A percentile compares a stretch with the other conserved stretches of the same genome.
Evolutionary conservation across 1,139 yeast genomes (phyloP).

Genomic region (Nakaseomyces nivariensis): DNA sequence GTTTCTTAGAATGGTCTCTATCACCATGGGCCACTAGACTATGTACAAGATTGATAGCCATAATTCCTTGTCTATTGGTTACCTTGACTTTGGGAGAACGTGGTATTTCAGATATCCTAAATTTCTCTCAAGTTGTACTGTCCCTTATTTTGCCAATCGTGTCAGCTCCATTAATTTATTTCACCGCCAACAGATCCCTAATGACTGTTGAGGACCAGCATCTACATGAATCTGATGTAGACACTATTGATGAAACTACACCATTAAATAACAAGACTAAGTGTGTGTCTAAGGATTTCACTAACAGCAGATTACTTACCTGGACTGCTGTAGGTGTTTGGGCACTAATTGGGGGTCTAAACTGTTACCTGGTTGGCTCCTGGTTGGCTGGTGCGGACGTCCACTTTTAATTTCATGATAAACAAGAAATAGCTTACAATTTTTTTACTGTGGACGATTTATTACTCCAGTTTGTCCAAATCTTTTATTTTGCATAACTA

Average conservation of each 20-base stretch:
- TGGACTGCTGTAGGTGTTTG: slow-evolving; percentile 53
- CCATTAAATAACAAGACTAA: slow-evolving; percentile 14
- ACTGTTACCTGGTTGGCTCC: slow-evolving; percentile 59
- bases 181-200: slow-evolving; percentile 61
- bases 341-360: slow-evolving; percentile 60
- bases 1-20: slow-evolving; percentile 76
- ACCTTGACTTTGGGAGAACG: slow-evolving; percentile 71
- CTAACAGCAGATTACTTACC: slow-evolving; percentile 53
- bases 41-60: slow-evolving; percentile 75
- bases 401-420: slow-evolving; percentile 30
- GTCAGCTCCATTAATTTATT: slow-evolving; percentile 79
- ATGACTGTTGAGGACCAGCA: slow-evolving; percentile 54
- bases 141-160: slow-evolving; percentile 80
- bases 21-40: slow-evolving; percentile 82
- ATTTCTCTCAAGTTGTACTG: slow-evolving; percentile 80
- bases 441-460: background rate
- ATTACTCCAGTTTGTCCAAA: no score
- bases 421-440: background rate
- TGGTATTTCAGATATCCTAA: slow-evolving; percentile 73
- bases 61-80: slow-evolving; percentile 78
- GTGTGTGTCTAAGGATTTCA: slow-evolving; percentile 39
- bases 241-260: slow-evolving; percentile 15
- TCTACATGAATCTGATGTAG: slow-evolving; percentile 13
- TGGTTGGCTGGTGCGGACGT: slow-evolving; percentile 66
- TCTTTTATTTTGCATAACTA: background rate